Base-by-base conservation (phyloP, 306 rosid genomes). In the Vigna radiata region DNA sequence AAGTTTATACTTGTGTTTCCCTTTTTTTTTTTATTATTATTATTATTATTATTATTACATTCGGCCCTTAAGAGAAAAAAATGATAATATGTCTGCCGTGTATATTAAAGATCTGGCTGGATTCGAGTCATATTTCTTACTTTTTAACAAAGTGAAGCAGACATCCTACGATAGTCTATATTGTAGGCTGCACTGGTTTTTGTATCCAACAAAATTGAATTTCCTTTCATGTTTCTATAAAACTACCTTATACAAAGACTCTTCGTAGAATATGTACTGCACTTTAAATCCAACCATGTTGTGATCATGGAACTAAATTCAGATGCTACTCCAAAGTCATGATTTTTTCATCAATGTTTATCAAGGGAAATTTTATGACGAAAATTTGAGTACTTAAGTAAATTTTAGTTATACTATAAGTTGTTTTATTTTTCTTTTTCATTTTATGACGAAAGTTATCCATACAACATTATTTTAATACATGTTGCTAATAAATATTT, bases 31-130 rank as follows among this genome's bases (percentile, higher is more conserved):
- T 33, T 33, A 33, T 25, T 25, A 25, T 2, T 19, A 1, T 31
- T 33, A 33, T 4, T 5, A 33, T 33, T 33, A 33, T 25, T 25
- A 25, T 2, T 19, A 1, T 31, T 31, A 31, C 36, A 31, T 0
- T 31, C 6, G 4, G 5, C 36, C 36, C 5, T 31, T 4, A 33
- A 33, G 71, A 19, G 17, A 78, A 78, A 14, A 78, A 78, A 78
- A 77, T 48, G 9, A 37, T 49, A 25, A 7, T 11, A 17, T 37
- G 56, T 55, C 39, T 50, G 78, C 23, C 66, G 1, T 50, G n/a
- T 48, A 55, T 19, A 48, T 70, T 60, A 6, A 49, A 61, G 55
- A 37, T 61, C 17, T 50, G 65, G 72, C 52, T 37, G 65, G 73
- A 63, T 37, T 79, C 64, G 7, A 60, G 41, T 60, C 58, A 21